Base-by-base conservation (phyloP, 2,329 filamentous ascomycete species). In the Knufia fluminis region DNA sequence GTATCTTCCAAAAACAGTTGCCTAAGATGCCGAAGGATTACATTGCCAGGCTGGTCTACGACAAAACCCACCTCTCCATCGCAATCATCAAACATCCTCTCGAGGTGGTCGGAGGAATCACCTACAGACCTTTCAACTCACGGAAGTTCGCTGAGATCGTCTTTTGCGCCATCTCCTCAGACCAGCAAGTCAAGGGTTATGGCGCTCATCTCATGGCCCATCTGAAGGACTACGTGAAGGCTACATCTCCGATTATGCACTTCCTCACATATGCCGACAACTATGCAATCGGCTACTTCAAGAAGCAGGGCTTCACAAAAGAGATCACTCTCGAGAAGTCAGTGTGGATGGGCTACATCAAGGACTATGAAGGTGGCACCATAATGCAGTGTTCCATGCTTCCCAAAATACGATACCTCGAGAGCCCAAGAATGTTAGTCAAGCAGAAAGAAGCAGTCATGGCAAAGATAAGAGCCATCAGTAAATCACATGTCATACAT, bases 11-110 rank as follows among this genome's bases (percentile, higher is more conserved):
- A 66, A 97, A 97, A 61, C 92, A 98, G 64, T 75, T 98, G 4
- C 92, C 92, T 0, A 97, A 97, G 68, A 98, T 98, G 92, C 92
- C 92, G 12, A 96, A 97, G 68, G 92, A 97, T 64, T 98, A 98
- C 66, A 97, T 98, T 60, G 92, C 92, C 3, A 86, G 92, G 33
- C 80, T 98, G 6, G 92, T 98, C 51, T 98, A 98, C 70, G 92
- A 98, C 68, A 83, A 92, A 46, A 95, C 91, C 4, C 92, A 98
- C 71, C 67, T 97, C 53, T 95, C 88, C 33, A 95, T 98, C 60
- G 92, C 92, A 19, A 97, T 98, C 62, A 87, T 97, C 60, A 97
- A 97, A 73, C 90, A 94, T 61, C 91, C 92, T 0, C 74, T 96
- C 44, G 89, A 96, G 62, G 89, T 95, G n/a, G 85, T 95, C 31